Conservation (phyloP, 768 basidiomycete species). For the Trametes punicea region DNA sequence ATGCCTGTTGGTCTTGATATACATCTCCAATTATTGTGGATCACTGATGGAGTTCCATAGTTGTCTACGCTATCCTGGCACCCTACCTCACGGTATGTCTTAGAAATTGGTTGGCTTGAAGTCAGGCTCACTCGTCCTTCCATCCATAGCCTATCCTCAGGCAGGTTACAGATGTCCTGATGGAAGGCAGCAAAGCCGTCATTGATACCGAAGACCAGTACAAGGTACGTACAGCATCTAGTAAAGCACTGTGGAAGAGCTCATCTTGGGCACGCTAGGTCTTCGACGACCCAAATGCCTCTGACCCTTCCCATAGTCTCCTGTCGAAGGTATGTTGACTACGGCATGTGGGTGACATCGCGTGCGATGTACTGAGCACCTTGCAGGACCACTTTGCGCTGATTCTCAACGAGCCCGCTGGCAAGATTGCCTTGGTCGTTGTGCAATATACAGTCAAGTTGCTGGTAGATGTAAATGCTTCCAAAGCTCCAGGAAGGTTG, state of each 20-base stretch:
- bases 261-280: no score
- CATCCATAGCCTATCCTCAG: constrained; percentile 55
- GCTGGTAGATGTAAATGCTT: constrained; percentile 45
- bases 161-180: constrained; percentile 53
- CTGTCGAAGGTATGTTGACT: constrained; percentile 75
- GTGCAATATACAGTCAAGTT: constrained; percentile 59
- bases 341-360: neutral
- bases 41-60: constrained; percentile 29
- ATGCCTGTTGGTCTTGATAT: constrained; percentile 49
- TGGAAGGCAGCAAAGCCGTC: constrained; percentile 63
- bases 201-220: constrained; percentile 70
- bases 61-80: constrained; percentile 64
- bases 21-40: neutral
- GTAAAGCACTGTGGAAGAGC: neutral
- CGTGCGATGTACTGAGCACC: neutral
- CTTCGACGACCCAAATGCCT: constrained; percentile 62
- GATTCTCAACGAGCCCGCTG: constrained; percentile 72
- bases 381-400: constrained; percentile 65
- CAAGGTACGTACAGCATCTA: constrained; percentile 36
- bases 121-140: neutral
- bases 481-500: neutral
- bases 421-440: constrained; percentile 66
- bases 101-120: neutral
- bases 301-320: constrained; percentile 71
- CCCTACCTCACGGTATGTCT: constrained; percentile 54